Percentiles rank a stretch among this genome's conserved stretches.
phyloP scores from a whole-genome alignment of 805 yeast genomes.

The Candida gorgasii region DNA sequence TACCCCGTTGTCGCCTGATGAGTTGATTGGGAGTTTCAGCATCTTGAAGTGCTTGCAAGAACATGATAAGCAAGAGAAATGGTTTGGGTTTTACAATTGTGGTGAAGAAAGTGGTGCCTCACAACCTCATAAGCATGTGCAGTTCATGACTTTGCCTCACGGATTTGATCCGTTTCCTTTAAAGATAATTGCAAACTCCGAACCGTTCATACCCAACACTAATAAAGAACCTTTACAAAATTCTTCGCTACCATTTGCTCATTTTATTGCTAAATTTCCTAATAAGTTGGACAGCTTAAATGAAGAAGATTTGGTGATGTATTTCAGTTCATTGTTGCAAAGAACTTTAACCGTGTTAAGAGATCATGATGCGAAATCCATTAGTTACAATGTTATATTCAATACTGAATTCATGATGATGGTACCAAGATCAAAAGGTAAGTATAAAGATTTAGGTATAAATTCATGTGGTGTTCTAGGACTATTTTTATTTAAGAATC shows the following conservation, averaged over 20 bases:
- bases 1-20: slow-evolving; percentile 69
- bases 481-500: slow-evolving; percentile 70
- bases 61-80: slow-evolving; percentile 37
- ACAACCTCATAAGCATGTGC: slow-evolving; percentile 90
- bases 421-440: slow-evolving; percentile 73
- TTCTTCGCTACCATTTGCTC: slow-evolving; percentile 72
- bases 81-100: slow-evolving; percentile 85
- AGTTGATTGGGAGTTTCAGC: slow-evolving; percentile 58
- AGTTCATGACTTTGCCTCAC: slow-evolving; percentile 71
- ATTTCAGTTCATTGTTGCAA: slow-evolving; percentile 71
- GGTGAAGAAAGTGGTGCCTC: slow-evolving; percentile 94
- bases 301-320: slow-evolving; percentile 62
- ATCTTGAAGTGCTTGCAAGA: slow-evolving; percentile 53
- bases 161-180: slow-evolving; percentile 61
- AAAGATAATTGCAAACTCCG: slow-evolving; percentile 37
- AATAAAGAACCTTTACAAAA: slow-evolving; percentile 61
- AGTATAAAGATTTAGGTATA: slow-evolving; percentile 58
- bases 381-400: slow-evolving; percentile 80
- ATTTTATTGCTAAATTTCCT: slow-evolving; percentile 70
- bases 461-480: slow-evolving; percentile 85
- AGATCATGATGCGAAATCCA: slow-evolving; percentile 44
- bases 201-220: slow-evolving; percentile 52
- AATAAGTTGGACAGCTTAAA: slow-evolving; percentile 34
- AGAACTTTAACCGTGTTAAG: slow-evolving; percentile 67
- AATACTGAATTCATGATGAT: slow-evolving; percentile 82